A percentile compares a stretch with the other conserved stretches of the same genome.
These are phyloP conservation scores for Rhynchosporium secalis DNA, from an alignment of 2,329 filamentous ascomycete genomes.

Conservation along the genomic window DNA sequence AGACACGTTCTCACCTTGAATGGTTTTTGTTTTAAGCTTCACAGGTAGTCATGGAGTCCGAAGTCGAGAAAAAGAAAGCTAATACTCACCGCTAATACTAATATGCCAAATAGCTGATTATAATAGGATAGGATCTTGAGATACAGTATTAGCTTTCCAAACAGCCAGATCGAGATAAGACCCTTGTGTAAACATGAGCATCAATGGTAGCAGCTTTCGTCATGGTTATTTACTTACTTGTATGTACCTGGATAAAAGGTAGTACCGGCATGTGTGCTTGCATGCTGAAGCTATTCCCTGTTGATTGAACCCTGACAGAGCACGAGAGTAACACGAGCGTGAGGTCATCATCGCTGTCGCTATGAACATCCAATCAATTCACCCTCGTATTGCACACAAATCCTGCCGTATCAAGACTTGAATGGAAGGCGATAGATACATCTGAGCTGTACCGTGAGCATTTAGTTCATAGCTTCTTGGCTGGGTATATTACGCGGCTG, in stretches of 20 bases:
- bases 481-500: slow-evolving; percentile 2
- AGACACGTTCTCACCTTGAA: neutral
- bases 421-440: neutral
- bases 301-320: no score
- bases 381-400: neutral
- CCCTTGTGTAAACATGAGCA: no score
- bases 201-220: no score
- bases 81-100: neutral
- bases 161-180: no score
- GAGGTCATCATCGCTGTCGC: neutral
- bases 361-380: neutral
- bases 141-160: no score
- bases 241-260: no score
- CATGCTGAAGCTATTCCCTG: no score
- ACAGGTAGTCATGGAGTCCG: no score
- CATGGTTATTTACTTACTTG: no score
- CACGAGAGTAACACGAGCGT: neutral
- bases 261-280: no score
- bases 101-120: neutral
- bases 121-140: neutral
- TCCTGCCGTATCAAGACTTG: no score
- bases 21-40: neutral
- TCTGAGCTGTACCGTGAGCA: no score
- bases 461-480: neutral
- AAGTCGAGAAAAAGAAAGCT: neutral